phyloP scores from a whole-genome alignment of 495 filamentous ascomycete genomes.

The Penicillium dipodomyicola region DNA sequence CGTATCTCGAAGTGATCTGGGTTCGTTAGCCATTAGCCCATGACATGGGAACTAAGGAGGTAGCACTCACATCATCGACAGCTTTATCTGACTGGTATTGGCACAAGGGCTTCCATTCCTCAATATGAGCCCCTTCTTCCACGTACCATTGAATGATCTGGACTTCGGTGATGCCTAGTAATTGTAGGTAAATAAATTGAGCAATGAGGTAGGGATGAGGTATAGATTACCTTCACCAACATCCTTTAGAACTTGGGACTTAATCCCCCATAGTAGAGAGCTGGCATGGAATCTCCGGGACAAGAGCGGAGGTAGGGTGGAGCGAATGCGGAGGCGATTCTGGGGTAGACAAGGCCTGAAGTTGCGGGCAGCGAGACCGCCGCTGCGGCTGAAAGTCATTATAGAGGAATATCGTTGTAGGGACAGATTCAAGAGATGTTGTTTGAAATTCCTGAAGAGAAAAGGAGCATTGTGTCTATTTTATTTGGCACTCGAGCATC shows the following conservation, averaged over 20 bases:
- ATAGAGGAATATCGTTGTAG: conserved; percentile 11
- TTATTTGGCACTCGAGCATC: conserved; percentile 9
- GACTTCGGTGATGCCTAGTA: conserved; percentile 87
- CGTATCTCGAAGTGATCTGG: conserved; percentile 89
- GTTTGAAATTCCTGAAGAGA: conserved; percentile 4
- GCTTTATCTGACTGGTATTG: conserved; percentile 99
- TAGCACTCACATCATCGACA: conserved; percentile 71
- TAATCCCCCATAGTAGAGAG: conserved; percentile 57
- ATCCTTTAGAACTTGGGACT: conserved; percentile 89
- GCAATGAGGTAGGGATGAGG: neutral
- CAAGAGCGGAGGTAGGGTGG: conserved; percentile 22
- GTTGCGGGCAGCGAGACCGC: conserved; percentile 28
- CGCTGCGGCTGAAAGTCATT: conserved; percentile 39
- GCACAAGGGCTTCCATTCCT: conserved; percentile 96
- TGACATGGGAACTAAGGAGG: neutral
- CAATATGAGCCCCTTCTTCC: conserved; percentile 88
- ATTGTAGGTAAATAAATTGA: conserved; percentile 18
- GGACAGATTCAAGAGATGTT: conserved; percentile 2
- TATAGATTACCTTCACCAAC: conserved; percentile 83
- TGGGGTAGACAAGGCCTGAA: conserved; percentile 29
- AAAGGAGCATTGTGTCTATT: conserved; percentile 21
- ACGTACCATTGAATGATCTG: conserved; percentile 99
- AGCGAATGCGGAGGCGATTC: conserved; percentile 31
- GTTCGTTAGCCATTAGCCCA: conserved; percentile 13
- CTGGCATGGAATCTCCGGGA: conserved; percentile 60